Base-by-base conservation (phyloP, 352 stramenopile genomes). In the Globisporangium spiculum region DNA sequence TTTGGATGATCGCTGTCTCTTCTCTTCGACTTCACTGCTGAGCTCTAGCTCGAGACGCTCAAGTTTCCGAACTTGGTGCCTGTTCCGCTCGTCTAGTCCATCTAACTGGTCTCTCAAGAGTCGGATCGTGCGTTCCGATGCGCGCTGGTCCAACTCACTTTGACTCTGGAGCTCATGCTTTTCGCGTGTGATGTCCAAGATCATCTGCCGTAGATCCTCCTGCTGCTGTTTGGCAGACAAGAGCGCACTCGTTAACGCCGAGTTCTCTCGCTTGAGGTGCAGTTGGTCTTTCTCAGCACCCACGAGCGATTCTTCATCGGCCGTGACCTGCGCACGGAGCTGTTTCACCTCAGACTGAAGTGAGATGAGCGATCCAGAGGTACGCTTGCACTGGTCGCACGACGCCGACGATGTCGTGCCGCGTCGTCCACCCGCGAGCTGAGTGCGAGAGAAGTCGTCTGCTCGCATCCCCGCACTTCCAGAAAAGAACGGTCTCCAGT, bases 301-400 rank as follows among this genome's bases (percentile, higher is more conserved):
- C 22, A 86, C 67, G 10, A 91, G 60, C 0, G 76, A 73, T 32
- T 85, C 77, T 68, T 89, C 73, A 34, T 89, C 81, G 1, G 64
- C 67, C 24, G 60, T 55, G 5, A 69, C 70, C 18, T 88, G 79
- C 5, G 70, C 74, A 0, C 75, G 72, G 18, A 89, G 68, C 53
- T 86, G 81, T 36, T 80, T 83, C 5, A 81, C 58, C 61, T 91
- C 79, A 0, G 83, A 79, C 38, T 82, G 79, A 20, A 88, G 74
- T 4, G 74, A 67, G n/a, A 88, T 22, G 24, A 84, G 53, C 1
- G 72, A 68, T 3, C 70, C 68, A 4, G 71, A 65, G 32, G 74
- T 78, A 12, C 70, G 76, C 34, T 74, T 74, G 54, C 83, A 89
- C 50, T 83, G 73, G 0, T 80, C 74, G 46, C 83, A 89, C 30